Conservation (phyloP, 305 asterid species). For the Caryopteris hybrid region DNA sequence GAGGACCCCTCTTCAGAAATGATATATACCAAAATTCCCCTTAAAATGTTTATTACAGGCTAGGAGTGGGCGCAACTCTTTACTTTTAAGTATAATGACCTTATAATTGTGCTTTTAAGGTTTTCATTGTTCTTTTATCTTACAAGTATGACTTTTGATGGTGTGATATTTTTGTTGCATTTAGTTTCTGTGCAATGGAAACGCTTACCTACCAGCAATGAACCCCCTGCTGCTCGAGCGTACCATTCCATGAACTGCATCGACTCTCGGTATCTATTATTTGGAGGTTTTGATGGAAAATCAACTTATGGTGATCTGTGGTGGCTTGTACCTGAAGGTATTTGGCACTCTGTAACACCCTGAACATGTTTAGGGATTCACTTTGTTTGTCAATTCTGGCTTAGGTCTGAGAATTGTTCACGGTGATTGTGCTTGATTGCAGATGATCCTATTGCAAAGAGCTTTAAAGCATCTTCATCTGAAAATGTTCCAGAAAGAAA, state of each 20-base stretch:
- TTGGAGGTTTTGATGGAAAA: conserved; percentile 98
- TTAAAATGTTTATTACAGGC: not conserved
- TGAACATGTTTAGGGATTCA: conserved; percentile 1
- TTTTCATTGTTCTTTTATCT: conserved; percentile 3
- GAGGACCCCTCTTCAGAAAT: not conserved
- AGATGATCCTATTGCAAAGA: conserved; percentile 91
- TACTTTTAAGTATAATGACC: not conserved
- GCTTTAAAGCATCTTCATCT: conserved; percentile 34
- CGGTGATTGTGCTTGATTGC: conserved; percentile 25
- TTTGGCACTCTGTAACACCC: not conserved
- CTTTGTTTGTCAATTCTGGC: not conserved
- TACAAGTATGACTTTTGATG: conserved; percentile 2
- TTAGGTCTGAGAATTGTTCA: not conserved
- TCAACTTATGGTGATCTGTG: conserved; percentile 86
- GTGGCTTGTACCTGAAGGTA: conserved; percentile 99
- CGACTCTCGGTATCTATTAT: conserved; percentile 70
- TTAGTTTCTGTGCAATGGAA: conserved; percentile 90
- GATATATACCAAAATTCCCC: not conserved
- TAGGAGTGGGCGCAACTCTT: not conserved
- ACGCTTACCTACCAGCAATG: conserved; percentile 71
- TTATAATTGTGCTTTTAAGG: not conserved
- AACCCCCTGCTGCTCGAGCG: conserved; percentile 88
- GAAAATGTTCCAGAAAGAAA: conserved; percentile 40
- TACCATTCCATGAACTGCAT: conserved; percentile 87
- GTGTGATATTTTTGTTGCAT: conserved; percentile 7